Evolutionary conservation across 768 basidiomycete species (phyloP).

Genomic region (Russula virescens): DNA sequence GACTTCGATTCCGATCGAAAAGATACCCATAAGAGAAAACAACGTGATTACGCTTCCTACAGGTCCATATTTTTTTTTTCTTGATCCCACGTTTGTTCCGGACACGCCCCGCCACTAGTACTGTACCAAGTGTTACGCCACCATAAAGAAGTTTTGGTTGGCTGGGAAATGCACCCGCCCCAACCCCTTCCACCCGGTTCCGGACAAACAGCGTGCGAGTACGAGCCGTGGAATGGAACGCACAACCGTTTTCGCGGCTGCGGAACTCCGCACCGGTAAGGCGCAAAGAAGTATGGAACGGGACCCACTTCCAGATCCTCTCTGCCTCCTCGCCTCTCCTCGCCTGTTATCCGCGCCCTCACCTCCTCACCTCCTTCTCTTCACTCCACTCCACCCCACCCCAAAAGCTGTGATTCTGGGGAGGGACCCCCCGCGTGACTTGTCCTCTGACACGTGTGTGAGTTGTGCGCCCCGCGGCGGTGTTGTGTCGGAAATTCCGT

Average conservation of each 20-base stretch:
- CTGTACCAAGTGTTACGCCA: no score
- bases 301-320: neutral
- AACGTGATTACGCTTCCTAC: neutral
- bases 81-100: neutral
- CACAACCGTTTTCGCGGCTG: no score
- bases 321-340: neutral
- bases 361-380: no score
- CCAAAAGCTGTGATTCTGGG: no score
- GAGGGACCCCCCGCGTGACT: neutral
- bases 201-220: neutral
- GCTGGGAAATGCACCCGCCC: no score
- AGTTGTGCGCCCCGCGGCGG: conserved; percentile 1
- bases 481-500: conserved; percentile 3
- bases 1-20: conserved; percentile 6
- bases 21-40: neutral
- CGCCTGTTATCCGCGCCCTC: neutral
- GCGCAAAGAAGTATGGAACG: neutral
- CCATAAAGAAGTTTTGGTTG: no score
- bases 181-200: no score
- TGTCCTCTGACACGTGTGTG: conserved; percentile 7
- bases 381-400: no score
- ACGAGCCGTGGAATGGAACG: neutral
- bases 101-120: no score
- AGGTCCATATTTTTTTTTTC: neutral
- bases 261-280: neutral